Evolutionary conservation across 129 eudicot genomes (phyloP).

Genomic region (Flaveria trinervia): DNA sequence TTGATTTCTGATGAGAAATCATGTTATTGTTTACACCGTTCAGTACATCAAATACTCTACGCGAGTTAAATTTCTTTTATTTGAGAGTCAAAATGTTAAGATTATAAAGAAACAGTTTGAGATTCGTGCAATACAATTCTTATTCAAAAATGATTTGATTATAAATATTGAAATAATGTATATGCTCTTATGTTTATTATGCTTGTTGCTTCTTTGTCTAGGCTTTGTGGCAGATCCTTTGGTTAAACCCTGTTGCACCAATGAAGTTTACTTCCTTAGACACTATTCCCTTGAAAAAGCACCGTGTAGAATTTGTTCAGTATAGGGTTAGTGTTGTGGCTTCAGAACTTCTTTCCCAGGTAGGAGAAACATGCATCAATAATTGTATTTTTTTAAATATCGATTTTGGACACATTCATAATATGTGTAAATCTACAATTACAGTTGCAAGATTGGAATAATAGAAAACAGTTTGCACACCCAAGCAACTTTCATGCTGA

Average conservation of each 20-base stretch:
- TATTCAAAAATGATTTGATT: too few species aligned
- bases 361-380: constrained; percentile 25
- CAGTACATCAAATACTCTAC: too few species aligned
- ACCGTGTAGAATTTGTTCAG: constrained; percentile 77
- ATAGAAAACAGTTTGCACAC: constrained; percentile 81
- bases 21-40: neutral
- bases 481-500: constrained; percentile 95
- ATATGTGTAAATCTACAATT: constrained; percentile 32
- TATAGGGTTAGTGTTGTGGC: constrained; percentile 74
- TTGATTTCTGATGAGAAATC: neutral
- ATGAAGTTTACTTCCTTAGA: constrained; percentile 39
- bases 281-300: constrained; percentile 52
- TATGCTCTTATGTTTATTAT: neutral
- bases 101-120: too few species aligned
- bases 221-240: constrained; percentile 97
- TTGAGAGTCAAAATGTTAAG: too few species aligned
- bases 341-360: constrained; percentile 95
- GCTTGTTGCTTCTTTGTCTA: constrained; percentile 39
- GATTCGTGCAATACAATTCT: too few species aligned
- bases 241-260: constrained; percentile 77
- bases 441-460: constrained; percentile 99
- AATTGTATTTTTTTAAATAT: neutral
- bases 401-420: neutral
- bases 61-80: too few species aligned
- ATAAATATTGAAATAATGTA: neutral